Evolutionary conservation across 75 land plant genomes (phyloP).

Genomic region (Picea sitchensis): DNA sequence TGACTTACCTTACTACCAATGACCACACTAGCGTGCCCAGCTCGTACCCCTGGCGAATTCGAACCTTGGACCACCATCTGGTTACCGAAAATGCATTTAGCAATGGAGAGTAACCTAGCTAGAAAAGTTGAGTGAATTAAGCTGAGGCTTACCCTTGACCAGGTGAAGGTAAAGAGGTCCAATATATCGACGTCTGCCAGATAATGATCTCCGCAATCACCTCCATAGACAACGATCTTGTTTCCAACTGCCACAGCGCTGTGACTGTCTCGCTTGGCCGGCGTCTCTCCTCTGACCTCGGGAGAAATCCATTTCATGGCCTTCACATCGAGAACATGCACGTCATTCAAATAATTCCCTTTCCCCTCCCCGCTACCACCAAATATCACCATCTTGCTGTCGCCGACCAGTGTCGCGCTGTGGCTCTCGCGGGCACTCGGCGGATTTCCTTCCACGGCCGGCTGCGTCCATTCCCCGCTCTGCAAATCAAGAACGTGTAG

Average conservation of each 20-base stretch:
- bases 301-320: constrained; percentile 66
- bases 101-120: no score
- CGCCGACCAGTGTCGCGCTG: constrained; percentile 57
- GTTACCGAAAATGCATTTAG: no score
- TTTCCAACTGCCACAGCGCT: constrained; percentile 56
- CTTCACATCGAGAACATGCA: constrained; percentile 75
- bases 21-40: constrained; percentile 60
- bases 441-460: constrained; percentile 46
- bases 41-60: constrained; percentile 52
- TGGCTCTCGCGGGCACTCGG: constrained; percentile 92
- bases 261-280: constrained; percentile 83
- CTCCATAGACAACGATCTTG: constrained; percentile 76
- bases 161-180: constrained; percentile 53
- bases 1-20: constrained; percentile 47
- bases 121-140: neutral
- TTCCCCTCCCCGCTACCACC: constrained; percentile 93
- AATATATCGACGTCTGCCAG: constrained; percentile 71
- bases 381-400: constrained; percentile 66
- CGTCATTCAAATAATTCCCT: constrained; percentile 79
- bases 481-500: constrained; percentile 67
- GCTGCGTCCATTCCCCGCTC: constrained; percentile 53
- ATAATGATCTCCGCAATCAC: constrained; percentile 85
- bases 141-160: constrained; percentile 51
- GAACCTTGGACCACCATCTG: constrained; percentile 44
- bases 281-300: constrained; percentile 59